Conservation (phyloP, 1,284 basidiomycete genomes). For the Austroboletus niveus region DNA sequence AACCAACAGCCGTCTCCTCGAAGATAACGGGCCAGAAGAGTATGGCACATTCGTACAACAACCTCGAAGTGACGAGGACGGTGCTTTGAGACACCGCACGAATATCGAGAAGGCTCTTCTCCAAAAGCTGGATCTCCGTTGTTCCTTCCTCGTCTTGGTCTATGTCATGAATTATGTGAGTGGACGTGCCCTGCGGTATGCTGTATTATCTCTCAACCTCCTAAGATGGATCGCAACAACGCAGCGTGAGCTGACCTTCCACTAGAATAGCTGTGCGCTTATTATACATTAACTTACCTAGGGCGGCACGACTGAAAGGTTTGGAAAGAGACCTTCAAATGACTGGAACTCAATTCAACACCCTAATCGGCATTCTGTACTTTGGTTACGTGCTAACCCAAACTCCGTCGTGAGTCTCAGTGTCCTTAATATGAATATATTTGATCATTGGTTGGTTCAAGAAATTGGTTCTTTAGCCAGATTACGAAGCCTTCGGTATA, state of each 20-base stretch:
- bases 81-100: slow-evolving; percentile 35
- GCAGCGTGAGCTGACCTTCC: slow-evolving; percentile 41
- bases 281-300: slow-evolving; percentile 20
- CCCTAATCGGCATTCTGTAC: slow-evolving; percentile 72
- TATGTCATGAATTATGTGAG: slow-evolving; percentile 67
- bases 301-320: slow-evolving; percentile 66
- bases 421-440: not conserved
- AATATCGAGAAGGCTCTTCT: slow-evolving; percentile 52
- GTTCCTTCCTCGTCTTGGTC: slow-evolving; percentile 64
- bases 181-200: slow-evolving; percentile 3
- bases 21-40: not conserved
- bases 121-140: slow-evolving; percentile 60
- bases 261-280: not conserved
- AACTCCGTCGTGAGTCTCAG: slow-evolving; percentile 56
- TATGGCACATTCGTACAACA: slow-evolving; percentile 9
- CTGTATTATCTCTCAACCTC: not conserved
- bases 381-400: slow-evolving; percentile 82
- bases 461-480: slow-evolving; percentile 71
- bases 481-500: slow-evolving; percentile 74
- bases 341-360: slow-evolving; percentile 65
- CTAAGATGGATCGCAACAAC: slow-evolving; percentile 66
- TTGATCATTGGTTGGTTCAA: slow-evolving; percentile 23
- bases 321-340: slow-evolving; percentile 70
- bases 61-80: slow-evolving; percentile 2
- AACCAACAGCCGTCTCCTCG: not conserved